Base-by-base conservation (phyloP, 2,329 filamentous ascomycete genomes). In the Teratosphaeria gauchensis region DNA sequence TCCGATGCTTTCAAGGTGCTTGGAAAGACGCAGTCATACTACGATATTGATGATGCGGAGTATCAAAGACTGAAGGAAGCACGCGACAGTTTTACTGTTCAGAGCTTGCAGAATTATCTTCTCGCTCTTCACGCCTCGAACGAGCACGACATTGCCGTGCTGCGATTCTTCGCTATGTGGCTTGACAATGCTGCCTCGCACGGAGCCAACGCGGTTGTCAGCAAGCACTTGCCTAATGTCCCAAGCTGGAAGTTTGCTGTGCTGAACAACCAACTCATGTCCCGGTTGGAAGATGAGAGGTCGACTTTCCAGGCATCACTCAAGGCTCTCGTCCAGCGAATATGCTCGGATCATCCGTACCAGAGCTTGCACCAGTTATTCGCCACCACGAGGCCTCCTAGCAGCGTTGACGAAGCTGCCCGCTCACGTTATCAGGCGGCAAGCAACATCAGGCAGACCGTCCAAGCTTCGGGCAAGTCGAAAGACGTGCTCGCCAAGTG, bases 301-400 rank as follows among this genome's bases (percentile, higher is more conserved):
- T 82, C 80, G 16, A 70, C 78, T 0, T 99, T 99, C 68, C 94
- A 99, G 68, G 80, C 78, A 48, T 79, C 92, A 1, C 78, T 99
- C 1, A 83, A 84, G 56, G 78, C 80, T 1, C 77, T 99, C 19
- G 85, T 97, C 3, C 84, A 85, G 68, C 86, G 85, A 8, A 96
- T 99, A 58, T 97, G 92, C 69, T 80, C 83, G 11, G 91, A 99
- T 59, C 94, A 99, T 74, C 95, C 94, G 0, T 96, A 92, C 72
- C 95, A 99, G 70, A 91, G 91, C 54, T 92, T 97, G 85, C 95
- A 99, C 71, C 92, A 97, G 66, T 90, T 99, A 51, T 96, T 92
- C 78, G 89, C 92, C 2, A 86, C 88, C 24, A 85, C 84, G 52
- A 73, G 66, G 42, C 57, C 71, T 6, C 11, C 21, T 55, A 85